Evolutionary conservation across 768 basidiomycete genomes (phyloP).

Genomic region (Pulveroboletus ravenelii): DNA sequence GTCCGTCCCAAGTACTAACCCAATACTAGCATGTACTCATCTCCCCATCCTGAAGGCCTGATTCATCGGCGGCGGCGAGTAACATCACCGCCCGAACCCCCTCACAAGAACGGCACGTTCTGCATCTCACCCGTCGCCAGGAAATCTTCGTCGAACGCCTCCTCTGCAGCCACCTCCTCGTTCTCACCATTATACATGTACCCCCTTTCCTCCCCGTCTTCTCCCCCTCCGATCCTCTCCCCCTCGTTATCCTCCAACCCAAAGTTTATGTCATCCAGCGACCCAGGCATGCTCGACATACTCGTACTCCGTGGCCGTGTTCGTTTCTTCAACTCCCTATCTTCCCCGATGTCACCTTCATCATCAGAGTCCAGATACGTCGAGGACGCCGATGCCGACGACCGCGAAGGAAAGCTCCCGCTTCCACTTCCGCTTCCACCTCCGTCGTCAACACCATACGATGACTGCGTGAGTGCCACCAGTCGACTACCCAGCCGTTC

Average conservation of each 20-base stretch:
- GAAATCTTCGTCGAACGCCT: conserved; percentile 75
- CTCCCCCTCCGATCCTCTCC: conserved; percentile 30
- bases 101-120: conserved; percentile 62
- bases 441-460: conserved; percentile 25
- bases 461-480: conserved; percentile 42
- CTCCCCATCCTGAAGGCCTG: neutral
- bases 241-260: conserved; percentile 51
- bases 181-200: conserved; percentile 38
- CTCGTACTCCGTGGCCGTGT: conserved; percentile 52
- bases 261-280: conserved; percentile 60
- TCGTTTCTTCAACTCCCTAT: conserved; percentile 36
- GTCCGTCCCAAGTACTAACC: neutral
- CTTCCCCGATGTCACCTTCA: conserved; percentile 35
- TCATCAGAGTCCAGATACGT: conserved; percentile 50
- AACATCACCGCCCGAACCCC: neutral
- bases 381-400: conserved; percentile 49
- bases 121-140: conserved; percentile 81
- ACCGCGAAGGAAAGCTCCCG: conserved; percentile 51
- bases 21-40: neutral
- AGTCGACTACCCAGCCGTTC: conserved; percentile 64
- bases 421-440: conserved; percentile 32
- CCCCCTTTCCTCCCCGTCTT: conserved; percentile 31
- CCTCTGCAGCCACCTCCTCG: conserved; percentile 62
- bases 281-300: conserved; percentile 84
- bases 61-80: neutral